Conservation (phyloP, 192 early-diverging fungal species). For the Backusella tuberculispora region DNA sequence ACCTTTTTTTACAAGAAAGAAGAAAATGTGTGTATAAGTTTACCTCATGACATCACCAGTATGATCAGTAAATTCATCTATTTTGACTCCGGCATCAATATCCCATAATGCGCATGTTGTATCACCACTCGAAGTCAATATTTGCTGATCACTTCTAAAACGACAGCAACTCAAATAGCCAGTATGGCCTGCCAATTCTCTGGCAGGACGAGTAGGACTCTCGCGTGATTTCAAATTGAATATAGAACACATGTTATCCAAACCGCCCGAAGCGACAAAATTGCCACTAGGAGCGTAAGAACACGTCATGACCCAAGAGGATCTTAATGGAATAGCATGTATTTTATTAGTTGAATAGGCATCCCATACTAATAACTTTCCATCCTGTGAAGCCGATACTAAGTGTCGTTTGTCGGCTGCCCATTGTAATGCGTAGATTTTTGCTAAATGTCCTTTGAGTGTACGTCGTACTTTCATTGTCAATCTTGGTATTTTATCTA, state of each 20-base stretch:
- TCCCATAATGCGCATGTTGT: slow-evolving; percentile 99
- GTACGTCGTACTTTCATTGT: slow-evolving; percentile 96
- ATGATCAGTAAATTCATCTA: slow-evolving; percentile 96
- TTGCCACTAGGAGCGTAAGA: slow-evolving; percentile 97
- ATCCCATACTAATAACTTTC: slow-evolving; percentile 99
- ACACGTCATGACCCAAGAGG: slow-evolving; percentile 99
- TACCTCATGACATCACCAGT: slow-evolving; percentile 98
- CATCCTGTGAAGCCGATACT: slow-evolving; percentile 98
- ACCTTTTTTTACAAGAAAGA: neutral
- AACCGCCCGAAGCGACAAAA: slow-evolving; percentile 98
- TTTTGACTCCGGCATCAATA: slow-evolving; percentile 97
- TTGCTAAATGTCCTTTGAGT: slow-evolving; percentile 97
- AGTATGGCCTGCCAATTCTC: slow-evolving; percentile 93
- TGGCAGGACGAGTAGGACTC: slow-evolving; percentile 89
- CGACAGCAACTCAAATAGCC: slow-evolving; percentile 98
- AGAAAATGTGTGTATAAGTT: neutral
- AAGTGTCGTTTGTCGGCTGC: slow-evolving; percentile 87
- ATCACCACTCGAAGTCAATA: slow-evolving; percentile 94
- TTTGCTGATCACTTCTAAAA: slow-evolving; percentile 96
- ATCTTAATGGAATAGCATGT: slow-evolving; percentile 95
- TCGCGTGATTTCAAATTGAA: slow-evolving; percentile 95
- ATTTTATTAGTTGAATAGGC: slow-evolving; percentile 99
- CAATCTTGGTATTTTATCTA: slow-evolving; percentile 84
- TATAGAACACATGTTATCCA: slow-evolving; percentile 98
- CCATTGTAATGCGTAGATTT: slow-evolving; percentile 87